Evolutionary conservation across 441 rosid species (phyloP).

Genomic region (Sinapis alba): DNA sequence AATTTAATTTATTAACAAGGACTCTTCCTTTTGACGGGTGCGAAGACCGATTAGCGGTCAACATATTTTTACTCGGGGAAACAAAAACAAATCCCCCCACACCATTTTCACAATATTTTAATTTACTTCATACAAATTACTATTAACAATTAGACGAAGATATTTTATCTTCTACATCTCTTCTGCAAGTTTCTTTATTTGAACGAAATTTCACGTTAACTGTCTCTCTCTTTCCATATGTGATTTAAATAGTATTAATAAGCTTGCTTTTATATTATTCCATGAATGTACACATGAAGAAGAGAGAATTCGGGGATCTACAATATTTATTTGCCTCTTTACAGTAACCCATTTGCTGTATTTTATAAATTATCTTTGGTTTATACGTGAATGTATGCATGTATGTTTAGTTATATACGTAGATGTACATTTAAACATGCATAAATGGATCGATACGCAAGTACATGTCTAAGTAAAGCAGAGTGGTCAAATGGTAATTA

Average conservation of each 20-base stretch:
- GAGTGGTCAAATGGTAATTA: constrained; percentile 51
- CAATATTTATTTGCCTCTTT: constrained; percentile 38
- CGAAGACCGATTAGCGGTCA: constrained; percentile 90
- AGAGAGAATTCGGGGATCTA: constrained; percentile 82
- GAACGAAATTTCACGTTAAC: constrained; percentile 43
- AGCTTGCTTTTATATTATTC: constrained; percentile 48
- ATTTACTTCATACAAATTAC: not conserved
- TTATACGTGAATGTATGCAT: not conserved
- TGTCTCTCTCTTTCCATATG: constrained; percentile 25
- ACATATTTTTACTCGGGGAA: constrained; percentile 92
- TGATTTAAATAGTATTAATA: constrained; percentile 49
- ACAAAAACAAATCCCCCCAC: constrained; percentile 49
- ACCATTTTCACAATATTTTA: constrained; percentile 7
- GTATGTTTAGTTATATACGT: not conserved
- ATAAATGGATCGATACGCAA: constrained; percentile 27
- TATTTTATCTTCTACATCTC: constrained; percentile 3
- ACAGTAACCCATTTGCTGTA: constrained; percentile 7
- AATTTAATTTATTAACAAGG: constrained; percentile 18
- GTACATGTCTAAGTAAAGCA: constrained; percentile 19
- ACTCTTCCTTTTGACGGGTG: constrained; percentile 62
- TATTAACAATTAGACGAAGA: constrained; percentile 10
- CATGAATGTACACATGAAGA: constrained; percentile 74
- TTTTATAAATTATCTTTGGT: constrained; percentile 15
- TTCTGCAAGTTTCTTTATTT: constrained; percentile 17
- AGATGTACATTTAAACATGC: constrained; percentile 23